Base-by-base conservation (phyloP, 2,329 filamentous ascomycete genomes). In the Aspergillus sp. region DNA sequence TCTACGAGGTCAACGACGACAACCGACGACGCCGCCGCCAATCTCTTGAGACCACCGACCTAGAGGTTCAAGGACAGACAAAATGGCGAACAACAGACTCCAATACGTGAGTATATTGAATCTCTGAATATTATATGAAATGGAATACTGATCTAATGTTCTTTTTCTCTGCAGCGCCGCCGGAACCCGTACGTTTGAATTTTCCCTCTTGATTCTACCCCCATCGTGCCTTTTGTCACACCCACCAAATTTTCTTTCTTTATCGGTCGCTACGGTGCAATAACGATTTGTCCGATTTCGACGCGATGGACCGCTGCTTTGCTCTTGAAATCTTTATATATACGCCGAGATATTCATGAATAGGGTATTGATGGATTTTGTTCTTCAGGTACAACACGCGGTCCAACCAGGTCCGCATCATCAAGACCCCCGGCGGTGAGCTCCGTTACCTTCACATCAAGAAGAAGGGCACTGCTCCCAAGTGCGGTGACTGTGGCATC, bases 361-460 rank as follows among this genome's bases (percentile, higher is more conserved):
- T 55, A 59, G 58, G 47, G 66, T 70, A 70, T 74, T 77, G 74
- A 78, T 73, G 62, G 65, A 59, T 55, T 62, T 65, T 66, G 57
- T 58, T 64, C 62, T 66, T 71, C 77, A 95, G 91, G 80, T 99
- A 98, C 91, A 98, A 98, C 89, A 98, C 94, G 81, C 86, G 86
- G 80, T 96, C 91, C 81, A 97, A 99, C 91, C 92, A 92, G 84
- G 94, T 95, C 81, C 91, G 95, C 80, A 87, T 96, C 77, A 82
- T 97, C 83, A 95, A 95, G 88, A 99, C 95, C 72, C 95, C 96
- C 72, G 96, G 95, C 81, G 95, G 95, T 81, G 88, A 94, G 81
- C 89, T 97, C 78, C 89, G 95, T 81, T 89, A 97, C 80, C 91
- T 98, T 75, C 94, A 99, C 90, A 93, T 97, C 87, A 98, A 98